phyloP scores from a whole-genome alignment of 2,329 filamentous ascomycete species.

The Xylaria arbuscula region DNA sequence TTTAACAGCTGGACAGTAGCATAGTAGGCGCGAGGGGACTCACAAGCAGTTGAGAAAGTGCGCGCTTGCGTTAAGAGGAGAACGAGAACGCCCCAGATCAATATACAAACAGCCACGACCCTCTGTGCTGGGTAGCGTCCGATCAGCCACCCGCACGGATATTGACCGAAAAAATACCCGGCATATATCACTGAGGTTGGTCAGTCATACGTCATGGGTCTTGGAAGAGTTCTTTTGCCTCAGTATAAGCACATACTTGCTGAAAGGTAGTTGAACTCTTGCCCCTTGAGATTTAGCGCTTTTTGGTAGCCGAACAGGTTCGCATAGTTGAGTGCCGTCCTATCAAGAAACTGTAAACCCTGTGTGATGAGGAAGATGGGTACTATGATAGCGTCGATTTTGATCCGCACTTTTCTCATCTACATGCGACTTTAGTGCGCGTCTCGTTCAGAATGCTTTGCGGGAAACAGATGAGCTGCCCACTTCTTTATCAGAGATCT shows the following conservation, averaged over 20 bases:
- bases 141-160: conserved; percentile 55
- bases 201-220: not conserved
- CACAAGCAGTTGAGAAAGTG: conserved; percentile 1
- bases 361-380: conserved; percentile 50
- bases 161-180: conserved; percentile 56
- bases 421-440: not conserved
- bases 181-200: conserved; percentile 51
- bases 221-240: too few relatives aligned
- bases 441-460: not conserved
- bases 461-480: not conserved
- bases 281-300: conserved; percentile 49
- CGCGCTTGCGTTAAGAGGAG: conserved; percentile 39
- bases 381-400: conserved; percentile 50
- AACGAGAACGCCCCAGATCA: conserved; percentile 52
- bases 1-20: not conserved
- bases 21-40: not conserved
- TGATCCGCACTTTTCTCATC: conserved; percentile 42
- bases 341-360: conserved; percentile 50
- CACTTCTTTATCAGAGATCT: conserved; percentile 40
- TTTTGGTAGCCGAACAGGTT: conserved; percentile 53
- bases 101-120: conserved; percentile 48
- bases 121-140: conserved; percentile 53
- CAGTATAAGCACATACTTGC: not conserved
- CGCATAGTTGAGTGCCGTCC: conserved; percentile 50
- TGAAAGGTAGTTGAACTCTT: conserved; percentile 47